Percentiles rank a stretch among this genome's conserved stretches.
Evolutionary conservation across 1,284 basidiomycete genomes (phyloP).

Genomic region (Moniliophthora roreri): DNA sequence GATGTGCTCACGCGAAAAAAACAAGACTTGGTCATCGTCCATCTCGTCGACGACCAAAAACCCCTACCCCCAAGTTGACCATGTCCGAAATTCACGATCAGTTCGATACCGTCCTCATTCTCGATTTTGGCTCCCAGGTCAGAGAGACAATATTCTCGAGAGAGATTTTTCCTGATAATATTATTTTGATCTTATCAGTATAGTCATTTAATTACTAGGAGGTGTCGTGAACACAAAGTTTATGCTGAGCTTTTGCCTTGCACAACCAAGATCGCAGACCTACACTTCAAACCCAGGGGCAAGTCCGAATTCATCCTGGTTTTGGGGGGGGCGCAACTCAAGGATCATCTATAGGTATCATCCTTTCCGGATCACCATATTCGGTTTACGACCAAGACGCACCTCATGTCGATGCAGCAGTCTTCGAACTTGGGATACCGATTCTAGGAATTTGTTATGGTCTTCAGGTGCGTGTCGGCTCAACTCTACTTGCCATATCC

Average conservation of each 20-base stretch:
- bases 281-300: constrained; percentile 97
- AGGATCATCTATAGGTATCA: constrained; percentile 72
- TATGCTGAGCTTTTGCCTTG: constrained; percentile 99
- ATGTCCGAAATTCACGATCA: constrained; percentile 92
- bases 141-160: constrained; percentile 17
- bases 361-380: constrained; percentile 97
- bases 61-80: background rate
- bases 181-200: constrained; percentile 56
- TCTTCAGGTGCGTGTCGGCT: constrained; percentile 65
- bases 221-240: constrained; percentile 97
- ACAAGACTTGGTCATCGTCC: too few species aligned
- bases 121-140: constrained; percentile 98
- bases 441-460: constrained; percentile 99
- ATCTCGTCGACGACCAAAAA: background rate
- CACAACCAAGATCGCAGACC: constrained; percentile 88
- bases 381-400: constrained; percentile 95
- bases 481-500: background rate
- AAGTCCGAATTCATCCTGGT: background rate
- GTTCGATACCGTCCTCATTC: constrained; percentile 95
- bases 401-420: constrained; percentile 93
- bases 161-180: constrained; percentile 7
- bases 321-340: background rate
- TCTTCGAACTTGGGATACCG: constrained; percentile 91
- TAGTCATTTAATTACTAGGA: constrained; percentile 96
- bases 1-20: too few species aligned